Conservation (phyloP, 306 rosid genomes). For the Glycyrrhiza uralensis region DNA sequence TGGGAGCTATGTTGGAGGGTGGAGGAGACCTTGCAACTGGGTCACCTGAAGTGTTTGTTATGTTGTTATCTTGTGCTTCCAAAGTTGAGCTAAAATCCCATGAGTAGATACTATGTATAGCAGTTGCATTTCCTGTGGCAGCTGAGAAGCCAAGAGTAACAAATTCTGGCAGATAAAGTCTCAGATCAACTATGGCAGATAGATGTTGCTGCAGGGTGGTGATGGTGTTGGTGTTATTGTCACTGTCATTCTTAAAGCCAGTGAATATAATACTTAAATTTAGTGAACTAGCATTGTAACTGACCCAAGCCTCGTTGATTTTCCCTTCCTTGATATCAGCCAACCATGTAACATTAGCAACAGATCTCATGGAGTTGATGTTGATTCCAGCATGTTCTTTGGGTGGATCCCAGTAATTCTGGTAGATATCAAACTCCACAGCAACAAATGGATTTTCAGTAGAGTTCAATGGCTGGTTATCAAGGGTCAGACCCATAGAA, state of each 20-base stretch:
- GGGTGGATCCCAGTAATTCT: constrained; percentile 2
- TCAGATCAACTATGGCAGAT: constrained; percentile 31
- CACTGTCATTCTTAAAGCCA: not conserved
- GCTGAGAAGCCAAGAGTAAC: constrained; percentile 45
- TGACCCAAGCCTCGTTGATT: constrained; percentile 29
- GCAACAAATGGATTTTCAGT: constrained; percentile 37
- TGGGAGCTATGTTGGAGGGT: not conserved
- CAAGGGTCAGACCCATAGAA: constrained; percentile 26
- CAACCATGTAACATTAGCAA: constrained; percentile 29
- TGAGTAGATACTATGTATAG: not conserved
- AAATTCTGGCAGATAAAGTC: constrained; percentile 23
- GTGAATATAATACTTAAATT: constrained; percentile 37
- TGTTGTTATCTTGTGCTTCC: not conserved
- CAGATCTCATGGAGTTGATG: constrained; percentile 32
- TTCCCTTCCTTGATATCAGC: constrained; percentile 19
- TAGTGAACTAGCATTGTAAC: constrained; percentile 29
- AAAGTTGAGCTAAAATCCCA: constrained; percentile 35
- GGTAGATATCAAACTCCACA: constrained; percentile 47
- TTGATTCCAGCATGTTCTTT: constrained; percentile 44
- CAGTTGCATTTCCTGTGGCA: constrained; percentile 9
- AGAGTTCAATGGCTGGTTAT: not conserved
- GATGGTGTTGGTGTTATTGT: too few relatives aligned
- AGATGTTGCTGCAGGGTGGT: not conserved
- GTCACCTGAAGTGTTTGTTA: not conserved
- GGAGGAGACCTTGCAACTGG: constrained; percentile 1